Evolutionary conservation across 2,329 filamentous ascomycete genomes (phyloP), one percentile per base, ranked within the genome.

Genomic region (Colletotrichum australisinense): DNA sequence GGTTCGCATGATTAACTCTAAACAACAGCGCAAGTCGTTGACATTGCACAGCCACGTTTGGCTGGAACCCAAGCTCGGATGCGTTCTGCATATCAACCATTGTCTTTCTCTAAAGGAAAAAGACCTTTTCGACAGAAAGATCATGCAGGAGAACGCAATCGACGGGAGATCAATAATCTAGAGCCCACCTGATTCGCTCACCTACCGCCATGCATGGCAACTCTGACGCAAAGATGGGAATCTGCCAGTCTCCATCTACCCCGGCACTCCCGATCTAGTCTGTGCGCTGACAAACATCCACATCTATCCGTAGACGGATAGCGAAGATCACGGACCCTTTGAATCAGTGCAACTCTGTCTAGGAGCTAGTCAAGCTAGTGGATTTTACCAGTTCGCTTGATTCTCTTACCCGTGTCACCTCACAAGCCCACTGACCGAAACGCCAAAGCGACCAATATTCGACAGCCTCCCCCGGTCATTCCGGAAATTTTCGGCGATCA

Each of bases 211-310:
- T 71, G 57, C 64, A 59, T 59, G 16, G 42, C 16, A 49, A 49
- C 42, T 49, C 42, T 49, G 42, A 49, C 42, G 42, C 42, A 42
- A 35, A 63, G 49, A 53, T 60, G 59, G 69, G 56, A 57, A 46
- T 56, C 42, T 60, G 28, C 19, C 32, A 24, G n/a, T 24, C 69
- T 28, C 24, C 28, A 22, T 64, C 19, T 7, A 52, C 58, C 63
- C 69, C 69, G 65, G 65, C 58, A 63, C 65, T 69, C 63, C 69
- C 59, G 70, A 42, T 46, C 53, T 26, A 46, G 60, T 65, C 70
- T 70, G 70, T 70, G 70, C 70, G 60, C 46, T 30, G 55, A 64
- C 22, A 49, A 49, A 28, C 56, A 56, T 55, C 66, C 59, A n/a
- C 42, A 53, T 46, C 38, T 42, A 42, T 42, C 38, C 38, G 14